A percentile compares a stretch with the other conserved stretches of the same genome.
These are phyloP conservation scores for Vanderwaltozyma verrucispora DNA, from an alignment of 805 yeast species.

Conservation along the genomic window DNA sequence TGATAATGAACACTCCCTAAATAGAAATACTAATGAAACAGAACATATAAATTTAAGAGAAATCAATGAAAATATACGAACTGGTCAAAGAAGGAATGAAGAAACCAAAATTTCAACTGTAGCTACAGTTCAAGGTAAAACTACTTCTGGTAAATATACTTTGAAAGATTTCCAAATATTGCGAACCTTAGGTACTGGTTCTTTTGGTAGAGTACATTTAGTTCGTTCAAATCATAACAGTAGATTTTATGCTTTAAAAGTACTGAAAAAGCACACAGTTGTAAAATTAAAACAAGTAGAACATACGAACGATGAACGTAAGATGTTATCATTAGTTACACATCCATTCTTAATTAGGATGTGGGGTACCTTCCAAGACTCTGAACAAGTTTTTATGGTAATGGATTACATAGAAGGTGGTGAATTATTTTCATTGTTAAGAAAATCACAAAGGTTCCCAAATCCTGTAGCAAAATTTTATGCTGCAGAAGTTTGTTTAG, in stretches of 20 bases:
- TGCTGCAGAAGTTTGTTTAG: constrained; percentile 80
- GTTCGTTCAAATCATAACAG: constrained; percentile 82
- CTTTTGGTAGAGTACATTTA: constrained; percentile 86
- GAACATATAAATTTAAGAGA: background rate
- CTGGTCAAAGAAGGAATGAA: background rate
- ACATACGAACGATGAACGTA: constrained; percentile 88
- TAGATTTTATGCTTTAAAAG: constrained; percentile 83
- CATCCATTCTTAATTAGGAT: constrained; percentile 85
- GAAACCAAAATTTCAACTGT: too few relatives aligned
- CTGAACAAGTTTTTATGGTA: constrained; percentile 73
- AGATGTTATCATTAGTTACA: constrained; percentile 72
- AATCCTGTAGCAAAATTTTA: constrained; percentile 92
- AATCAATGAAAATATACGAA: background rate
- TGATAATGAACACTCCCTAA: too few relatives aligned
- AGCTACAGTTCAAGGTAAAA: constrained; percentile 2
- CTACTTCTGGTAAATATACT: constrained; percentile 58
- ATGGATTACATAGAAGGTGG: constrained; percentile 97
- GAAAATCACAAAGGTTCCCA: constrained; percentile 88
- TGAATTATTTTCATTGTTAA: constrained; percentile 70
- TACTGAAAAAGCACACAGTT: constrained; percentile 76
- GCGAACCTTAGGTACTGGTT: constrained; percentile 88
- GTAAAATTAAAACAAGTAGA: constrained; percentile 89
- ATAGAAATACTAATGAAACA: background rate
- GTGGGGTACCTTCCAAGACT: constrained; percentile 96
- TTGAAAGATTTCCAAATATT: constrained; percentile 68